phyloP scores from a whole-genome alignment of 2,329 filamentous ascomycete genomes.

The Hymenoscyphus salicellus region DNA sequence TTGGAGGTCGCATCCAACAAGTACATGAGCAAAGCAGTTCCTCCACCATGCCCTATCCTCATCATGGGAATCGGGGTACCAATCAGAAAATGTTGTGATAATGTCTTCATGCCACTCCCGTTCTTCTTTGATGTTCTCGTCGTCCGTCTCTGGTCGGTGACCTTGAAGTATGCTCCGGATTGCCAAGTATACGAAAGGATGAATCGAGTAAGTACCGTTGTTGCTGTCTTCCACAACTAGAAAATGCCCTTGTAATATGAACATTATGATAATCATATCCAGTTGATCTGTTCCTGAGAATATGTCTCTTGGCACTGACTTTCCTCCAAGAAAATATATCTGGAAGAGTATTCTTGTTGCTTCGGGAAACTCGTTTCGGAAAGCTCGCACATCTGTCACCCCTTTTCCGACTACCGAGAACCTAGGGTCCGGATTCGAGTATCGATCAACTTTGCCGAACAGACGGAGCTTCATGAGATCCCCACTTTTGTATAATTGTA shows the following conservation, averaged over 20 bases:
- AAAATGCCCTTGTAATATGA: conserved; percentile 26
- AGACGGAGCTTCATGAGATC: conserved; percentile 28
- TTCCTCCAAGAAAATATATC: conserved; percentile 27
- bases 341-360: conserved; percentile 23
- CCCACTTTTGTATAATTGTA: conserved; percentile 24
- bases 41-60: conserved; percentile 30
- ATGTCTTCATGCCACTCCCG: conserved; percentile 26
- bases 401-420: conserved; percentile 27
- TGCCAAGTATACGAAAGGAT: conserved; percentile 27
- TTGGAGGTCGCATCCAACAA: conserved; percentile 21
- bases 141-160: conserved; percentile 14
- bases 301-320: conserved; percentile 23
- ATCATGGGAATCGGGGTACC: conserved; percentile 24
- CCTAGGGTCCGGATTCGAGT: conserved; percentile 19
- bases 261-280: conserved; percentile 27
- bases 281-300: conserved; percentile 25
- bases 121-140: conserved; percentile 22
- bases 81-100: conserved; percentile 23
- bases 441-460: conserved; percentile 22
- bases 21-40: conserved; percentile 25
- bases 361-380: conserved; percentile 19
- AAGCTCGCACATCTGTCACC: conserved; percentile 22
- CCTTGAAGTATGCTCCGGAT: conserved; percentile 20
- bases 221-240: conserved; percentile 20
- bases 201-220: conserved; percentile 22